phyloP scores from a whole-genome alignment of 345 rosid genomes.

The Rhizophora apiculata region DNA sequence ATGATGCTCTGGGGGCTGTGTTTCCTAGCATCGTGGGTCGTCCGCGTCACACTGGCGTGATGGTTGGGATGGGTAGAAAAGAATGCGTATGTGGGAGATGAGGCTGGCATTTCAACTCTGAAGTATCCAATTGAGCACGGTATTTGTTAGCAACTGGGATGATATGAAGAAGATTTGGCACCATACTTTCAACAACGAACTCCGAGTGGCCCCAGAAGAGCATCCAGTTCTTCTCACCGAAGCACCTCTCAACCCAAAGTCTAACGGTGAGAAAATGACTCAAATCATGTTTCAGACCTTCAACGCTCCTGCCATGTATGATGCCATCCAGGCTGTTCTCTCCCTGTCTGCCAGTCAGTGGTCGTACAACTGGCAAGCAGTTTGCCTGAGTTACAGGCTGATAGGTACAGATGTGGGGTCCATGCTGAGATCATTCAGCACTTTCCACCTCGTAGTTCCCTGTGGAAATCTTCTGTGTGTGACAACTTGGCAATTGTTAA shows the following conservation, averaged over 20 bases:
- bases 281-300: conserved; percentile 68
- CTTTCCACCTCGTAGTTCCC: conserved; percentile 35
- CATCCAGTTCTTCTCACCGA: conserved; percentile 66
- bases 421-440: conserved; percentile 54
- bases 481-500: neutral
- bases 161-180: conserved; percentile 73
- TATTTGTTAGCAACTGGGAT: conserved; percentile 65
- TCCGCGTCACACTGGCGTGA: conserved; percentile 66
- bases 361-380: conserved; percentile 63
- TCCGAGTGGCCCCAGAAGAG: conserved; percentile 66
- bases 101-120: conserved; percentile 65
- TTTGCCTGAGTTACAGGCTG: neutral
- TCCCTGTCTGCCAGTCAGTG: conserved; percentile 70
- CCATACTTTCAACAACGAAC: conserved; percentile 59
- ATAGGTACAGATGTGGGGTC: neutral
- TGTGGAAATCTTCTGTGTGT: too few relatives aligned
- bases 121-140: conserved; percentile 70
- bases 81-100: conserved; percentile 64
- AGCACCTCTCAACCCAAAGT: conserved; percentile 67
- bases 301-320: conserved; percentile 63
- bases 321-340: conserved; percentile 65
- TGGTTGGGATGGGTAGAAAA: conserved; percentile 70
- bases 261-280: conserved; percentile 66
- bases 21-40: conserved; percentile 69
- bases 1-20: conserved; percentile 74